phyloP scores from a whole-genome alignment of 2,329 filamentous ascomycete species.

The Cercospora sp. region DNA sequence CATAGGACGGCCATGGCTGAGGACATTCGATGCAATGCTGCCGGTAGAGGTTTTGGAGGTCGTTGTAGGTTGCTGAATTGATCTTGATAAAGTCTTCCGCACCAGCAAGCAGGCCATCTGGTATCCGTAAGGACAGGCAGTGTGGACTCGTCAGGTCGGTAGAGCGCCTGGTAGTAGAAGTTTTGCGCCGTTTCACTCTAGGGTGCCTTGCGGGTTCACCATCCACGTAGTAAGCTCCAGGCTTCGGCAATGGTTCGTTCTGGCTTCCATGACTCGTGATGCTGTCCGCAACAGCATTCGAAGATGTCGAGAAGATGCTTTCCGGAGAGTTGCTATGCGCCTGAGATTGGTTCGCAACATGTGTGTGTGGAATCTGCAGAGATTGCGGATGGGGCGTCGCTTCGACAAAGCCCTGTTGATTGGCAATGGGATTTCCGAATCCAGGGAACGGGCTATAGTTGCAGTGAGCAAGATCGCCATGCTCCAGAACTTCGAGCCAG shows the following conservation, averaged over 20 bases:
- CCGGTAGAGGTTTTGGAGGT: slow-evolving; percentile 23
- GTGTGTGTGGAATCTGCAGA: not conserved
- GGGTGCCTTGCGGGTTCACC: slow-evolving; percentile 30
- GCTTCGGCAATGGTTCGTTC: slow-evolving; percentile 4
- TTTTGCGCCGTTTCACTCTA: slow-evolving; percentile 24
- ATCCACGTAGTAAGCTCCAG: slow-evolving; percentile 32
- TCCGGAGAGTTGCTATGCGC: slow-evolving; percentile 15
- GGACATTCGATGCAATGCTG: slow-evolving; percentile 15
- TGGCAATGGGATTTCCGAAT: not conserved
- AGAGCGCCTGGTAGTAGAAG: slow-evolving; percentile 10
- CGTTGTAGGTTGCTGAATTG: slow-evolving; percentile 12
- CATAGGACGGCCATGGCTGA: slow-evolving; percentile 23
- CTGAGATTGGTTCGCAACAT: slow-evolving; percentile 1
- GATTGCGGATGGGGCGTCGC: not conserved
- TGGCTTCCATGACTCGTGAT: slow-evolving; percentile 10
- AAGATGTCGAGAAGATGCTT: slow-evolving; percentile 15
- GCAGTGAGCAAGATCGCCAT: slow-evolving; percentile 10
- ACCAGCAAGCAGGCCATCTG: not conserved
- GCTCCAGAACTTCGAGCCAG: slow-evolving; percentile 24
- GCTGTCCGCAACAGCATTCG: slow-evolving; percentile 16
- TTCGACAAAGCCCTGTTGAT: not conserved
- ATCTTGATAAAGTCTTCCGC: not conserved
- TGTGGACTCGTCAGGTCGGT: not conserved
- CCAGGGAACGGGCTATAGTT: slow-evolving; percentile 3
- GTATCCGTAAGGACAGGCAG: not conserved